Percentiles rank a stretch among this genome's conserved stretches.
Evolutionary conservation across 1,284 basidiomycete genomes (phyloP).

Genomic region (Sphagnurus paluster): DNA sequence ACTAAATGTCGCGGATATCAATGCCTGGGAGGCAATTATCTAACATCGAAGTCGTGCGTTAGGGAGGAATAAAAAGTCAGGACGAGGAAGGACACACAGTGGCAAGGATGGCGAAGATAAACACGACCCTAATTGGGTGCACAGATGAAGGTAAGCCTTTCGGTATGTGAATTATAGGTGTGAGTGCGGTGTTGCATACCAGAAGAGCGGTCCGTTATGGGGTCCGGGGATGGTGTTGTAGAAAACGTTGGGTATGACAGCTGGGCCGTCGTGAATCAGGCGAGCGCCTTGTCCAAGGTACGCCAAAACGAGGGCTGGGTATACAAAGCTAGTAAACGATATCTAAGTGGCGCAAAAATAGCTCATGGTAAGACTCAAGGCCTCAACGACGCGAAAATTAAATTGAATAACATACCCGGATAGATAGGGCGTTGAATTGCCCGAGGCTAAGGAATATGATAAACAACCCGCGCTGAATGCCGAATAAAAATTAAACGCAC

Average conservation of each 20-base stretch:
- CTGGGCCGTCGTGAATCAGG: constrained; percentile 50
- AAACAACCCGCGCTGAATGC: background rate
- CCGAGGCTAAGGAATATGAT: constrained; percentile 46
- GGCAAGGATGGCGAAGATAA: constrained; percentile 60
- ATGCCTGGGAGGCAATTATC: constrained; percentile 63
- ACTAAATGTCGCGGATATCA: constrained; percentile 71
- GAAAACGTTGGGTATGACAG: constrained; percentile 55
- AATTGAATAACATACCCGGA: constrained; percentile 40
- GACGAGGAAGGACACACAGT: constrained; percentile 56
- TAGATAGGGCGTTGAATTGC: constrained; percentile 61
- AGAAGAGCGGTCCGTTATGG: constrained; percentile 52
- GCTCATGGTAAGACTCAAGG: no score
- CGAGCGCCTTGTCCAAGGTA: constrained; percentile 72
- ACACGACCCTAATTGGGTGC: constrained; percentile 48
- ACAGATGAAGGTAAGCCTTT: no score
- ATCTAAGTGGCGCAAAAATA: constrained; percentile 40
- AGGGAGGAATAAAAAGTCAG: no score
- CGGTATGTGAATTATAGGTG: no score
- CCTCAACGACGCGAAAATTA: no score
- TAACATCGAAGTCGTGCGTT: no score
- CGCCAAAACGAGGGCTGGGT: constrained; percentile 61
- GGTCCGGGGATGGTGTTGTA: constrained; percentile 64
- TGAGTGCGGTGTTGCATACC: constrained; percentile 30
- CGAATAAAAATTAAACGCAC: constrained; percentile 29
- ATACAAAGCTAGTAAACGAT: constrained; percentile 54